A percentile compares a stretch with the other conserved stretches of the same genome.
These are phyloP conservation scores for Ustilago crameri DNA, from an alignment of 1,284 basidiomycete genomes.

Conservation along the genomic window DNA sequence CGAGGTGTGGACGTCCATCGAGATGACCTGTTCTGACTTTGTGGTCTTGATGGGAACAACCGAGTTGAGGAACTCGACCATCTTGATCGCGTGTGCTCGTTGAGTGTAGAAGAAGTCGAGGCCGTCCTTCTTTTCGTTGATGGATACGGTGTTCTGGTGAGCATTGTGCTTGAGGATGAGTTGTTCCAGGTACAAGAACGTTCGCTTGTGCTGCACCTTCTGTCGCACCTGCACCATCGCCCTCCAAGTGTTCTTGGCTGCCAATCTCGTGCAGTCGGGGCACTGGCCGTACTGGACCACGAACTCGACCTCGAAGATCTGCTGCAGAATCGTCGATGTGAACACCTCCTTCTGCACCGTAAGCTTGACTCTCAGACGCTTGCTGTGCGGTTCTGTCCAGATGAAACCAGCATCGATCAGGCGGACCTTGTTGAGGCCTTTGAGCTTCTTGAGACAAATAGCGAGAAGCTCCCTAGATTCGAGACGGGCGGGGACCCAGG, in stretches of 20 bases:
- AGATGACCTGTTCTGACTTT: conserved; percentile 90
- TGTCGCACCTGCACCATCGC: conserved; percentile 96
- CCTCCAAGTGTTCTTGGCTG: conserved; percentile 99
- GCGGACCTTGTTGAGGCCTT: conserved; percentile 91
- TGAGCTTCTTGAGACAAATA: conserved; percentile 84
- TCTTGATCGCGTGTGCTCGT: conserved; percentile 90
- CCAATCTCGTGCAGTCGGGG: conserved; percentile 88
- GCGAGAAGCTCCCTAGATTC: conserved; percentile 91
- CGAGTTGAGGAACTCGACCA: conserved; percentile 91
- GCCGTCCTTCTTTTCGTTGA: conserved; percentile 92
- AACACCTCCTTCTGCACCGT: conserved; percentile 99
- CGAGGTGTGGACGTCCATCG: conserved; percentile 87
- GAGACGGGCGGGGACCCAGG: conserved; percentile 86
- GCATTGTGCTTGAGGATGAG: conserved; percentile 95
- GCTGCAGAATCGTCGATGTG: conserved; percentile 93
- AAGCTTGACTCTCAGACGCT: conserved; percentile 88
- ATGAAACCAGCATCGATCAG: conserved; percentile 97
- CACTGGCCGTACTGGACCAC: conserved; percentile 96
- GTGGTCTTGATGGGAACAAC: conserved; percentile 90
- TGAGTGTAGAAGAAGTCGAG: conserved; percentile 96
- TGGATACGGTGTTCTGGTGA: conserved; percentile 93
- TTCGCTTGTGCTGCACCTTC: conserved; percentile 88
- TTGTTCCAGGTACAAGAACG: conserved; percentile 97
- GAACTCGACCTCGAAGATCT: conserved; percentile 96
- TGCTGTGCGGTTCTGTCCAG: conserved; percentile 98